These are phyloP conservation scores for Exophiala aquamarina DNA, from an alignment of 2,329 filamentous ascomycete genomes.

Conservation along the genomic window DNA sequence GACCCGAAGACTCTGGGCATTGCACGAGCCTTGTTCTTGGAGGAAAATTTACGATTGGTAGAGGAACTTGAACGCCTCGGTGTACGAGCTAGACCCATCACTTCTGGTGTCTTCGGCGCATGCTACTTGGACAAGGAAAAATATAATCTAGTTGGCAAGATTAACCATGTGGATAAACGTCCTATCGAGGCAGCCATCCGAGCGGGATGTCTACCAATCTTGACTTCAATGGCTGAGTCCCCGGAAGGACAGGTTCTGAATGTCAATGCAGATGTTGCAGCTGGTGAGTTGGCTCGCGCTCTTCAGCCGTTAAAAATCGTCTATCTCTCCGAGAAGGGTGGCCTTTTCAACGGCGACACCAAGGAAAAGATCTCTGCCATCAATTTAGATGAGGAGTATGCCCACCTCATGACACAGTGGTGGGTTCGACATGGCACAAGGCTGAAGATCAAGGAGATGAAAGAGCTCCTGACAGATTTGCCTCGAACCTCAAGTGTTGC, in stretches of 20 bases:
- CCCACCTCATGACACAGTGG: conserved; percentile 84
- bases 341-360: conserved; percentile 89
- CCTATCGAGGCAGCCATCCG: conserved; percentile 90
- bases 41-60: conserved; percentile 91
- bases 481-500: conserved; percentile 92
- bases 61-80: conserved; percentile 87
- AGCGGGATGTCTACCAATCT: conserved; percentile 85
- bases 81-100: conserved; percentile 84
- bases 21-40: conserved; percentile 86
- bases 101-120: conserved; percentile 83
- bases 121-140: conserved; percentile 96
- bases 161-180: conserved; percentile 85
- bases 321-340: conserved; percentile 97
- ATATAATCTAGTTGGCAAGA: conserved; percentile 93
- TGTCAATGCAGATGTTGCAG: conserved; percentile 96
- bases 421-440: conserved; percentile 96
- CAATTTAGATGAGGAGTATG: conserved; percentile 95
- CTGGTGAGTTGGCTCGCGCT: conserved; percentile 84
- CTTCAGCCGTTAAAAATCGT: conserved; percentile 96
- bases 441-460: conserved; percentile 97
- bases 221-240: conserved; percentile 96
- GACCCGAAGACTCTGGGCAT: conserved; percentile 92
- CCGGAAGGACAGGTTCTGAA: conserved; percentile 90
- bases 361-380: conserved; percentile 95
- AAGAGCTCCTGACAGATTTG: conserved; percentile 83